Evolutionary conservation across 1,284 basidiomycete species (phyloP).

Genomic region (Gymnopus androsaceus): DNA sequence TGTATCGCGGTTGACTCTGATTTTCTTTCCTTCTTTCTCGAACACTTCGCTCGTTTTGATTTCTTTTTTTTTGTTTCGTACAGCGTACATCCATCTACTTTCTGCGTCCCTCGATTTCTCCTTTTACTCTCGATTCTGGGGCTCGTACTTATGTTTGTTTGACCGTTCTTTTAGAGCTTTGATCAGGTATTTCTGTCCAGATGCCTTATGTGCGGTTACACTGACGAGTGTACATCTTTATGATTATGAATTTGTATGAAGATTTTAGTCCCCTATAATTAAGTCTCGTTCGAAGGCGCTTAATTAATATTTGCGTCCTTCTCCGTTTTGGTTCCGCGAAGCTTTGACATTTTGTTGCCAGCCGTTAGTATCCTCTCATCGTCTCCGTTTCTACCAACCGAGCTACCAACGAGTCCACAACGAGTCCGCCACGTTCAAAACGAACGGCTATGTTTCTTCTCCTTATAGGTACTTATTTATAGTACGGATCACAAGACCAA

Average conservation of each 20-base stretch:
- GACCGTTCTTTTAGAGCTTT: background rate
- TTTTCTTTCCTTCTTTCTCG: background rate
- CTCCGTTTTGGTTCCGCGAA: too few relatives aligned
- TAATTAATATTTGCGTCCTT: too few relatives aligned
- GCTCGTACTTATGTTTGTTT: background rate
- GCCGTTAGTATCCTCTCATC: too few relatives aligned
- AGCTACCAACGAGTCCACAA: too few relatives aligned
- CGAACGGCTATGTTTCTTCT: too few relatives aligned
- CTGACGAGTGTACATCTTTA: background rate
- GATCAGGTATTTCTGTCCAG: background rate
- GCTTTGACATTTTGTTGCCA: too few relatives aligned
- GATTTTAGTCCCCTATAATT: too few relatives aligned
- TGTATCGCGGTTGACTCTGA: background rate
- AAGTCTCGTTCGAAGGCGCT: too few relatives aligned
- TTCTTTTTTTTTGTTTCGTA: background rate
- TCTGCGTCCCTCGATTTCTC: background rate
- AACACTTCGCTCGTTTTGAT: constrained; percentile 2
- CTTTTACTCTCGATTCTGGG: background rate
- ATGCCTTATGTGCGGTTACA: background rate
- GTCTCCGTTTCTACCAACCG: too few relatives aligned
- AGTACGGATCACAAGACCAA: background rate
- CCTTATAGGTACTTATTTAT: too few relatives aligned
- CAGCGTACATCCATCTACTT: background rate
- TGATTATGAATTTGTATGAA: constrained; percentile 5
- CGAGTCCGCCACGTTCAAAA: too few relatives aligned